phyloP scores from a whole-genome alignment of 192 early-diverging fungal genomes.

The Jimgerdemannia lactiflua region DNA sequence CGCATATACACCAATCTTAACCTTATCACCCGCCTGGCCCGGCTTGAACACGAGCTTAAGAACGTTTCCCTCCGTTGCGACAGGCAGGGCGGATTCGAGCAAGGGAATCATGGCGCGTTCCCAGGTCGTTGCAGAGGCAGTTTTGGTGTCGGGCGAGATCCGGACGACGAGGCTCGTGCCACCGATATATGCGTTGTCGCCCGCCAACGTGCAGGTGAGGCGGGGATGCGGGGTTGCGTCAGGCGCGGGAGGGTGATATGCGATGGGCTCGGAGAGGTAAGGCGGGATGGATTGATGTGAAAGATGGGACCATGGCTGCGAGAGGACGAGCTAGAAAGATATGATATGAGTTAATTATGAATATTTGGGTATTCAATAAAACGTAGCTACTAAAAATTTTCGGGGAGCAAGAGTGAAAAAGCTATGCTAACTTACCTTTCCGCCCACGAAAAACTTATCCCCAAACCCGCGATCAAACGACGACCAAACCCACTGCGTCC shows the following conservation, averaged over 20 bases:
- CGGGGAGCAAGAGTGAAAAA: neutral
- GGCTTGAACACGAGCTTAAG: neutral
- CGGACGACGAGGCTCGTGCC: neutral
- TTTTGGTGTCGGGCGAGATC: neutral
- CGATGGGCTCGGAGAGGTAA: slow-evolving; percentile 15
- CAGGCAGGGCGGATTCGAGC: neutral
- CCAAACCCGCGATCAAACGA: slow-evolving; percentile 56
- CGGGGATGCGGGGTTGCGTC: neutral
- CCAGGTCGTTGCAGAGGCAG: neutral
- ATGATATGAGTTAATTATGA: neutral
- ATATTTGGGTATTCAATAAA: too few species aligned
- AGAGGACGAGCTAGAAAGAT: slow-evolving; percentile 25
- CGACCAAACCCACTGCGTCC: slow-evolving; percentile 42
- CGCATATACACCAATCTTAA: neutral
- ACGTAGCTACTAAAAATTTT: too few species aligned
- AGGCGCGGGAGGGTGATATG: neutral
- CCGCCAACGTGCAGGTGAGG: neutral
- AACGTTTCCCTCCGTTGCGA: neutral
- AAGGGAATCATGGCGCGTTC: neutral
- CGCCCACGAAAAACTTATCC: slow-evolving; percentile 37
- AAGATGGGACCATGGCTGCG: slow-evolving; percentile 42
- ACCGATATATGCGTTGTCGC: neutral
- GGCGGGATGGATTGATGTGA: slow-evolving; percentile 49
- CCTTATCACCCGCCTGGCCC: neutral
- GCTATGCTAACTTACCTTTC: slow-evolving; percentile 11